phyloP scores from a whole-genome alignment of 495 filamentous ascomycete genomes.

The Talaromyces nanjingensis region DNA sequence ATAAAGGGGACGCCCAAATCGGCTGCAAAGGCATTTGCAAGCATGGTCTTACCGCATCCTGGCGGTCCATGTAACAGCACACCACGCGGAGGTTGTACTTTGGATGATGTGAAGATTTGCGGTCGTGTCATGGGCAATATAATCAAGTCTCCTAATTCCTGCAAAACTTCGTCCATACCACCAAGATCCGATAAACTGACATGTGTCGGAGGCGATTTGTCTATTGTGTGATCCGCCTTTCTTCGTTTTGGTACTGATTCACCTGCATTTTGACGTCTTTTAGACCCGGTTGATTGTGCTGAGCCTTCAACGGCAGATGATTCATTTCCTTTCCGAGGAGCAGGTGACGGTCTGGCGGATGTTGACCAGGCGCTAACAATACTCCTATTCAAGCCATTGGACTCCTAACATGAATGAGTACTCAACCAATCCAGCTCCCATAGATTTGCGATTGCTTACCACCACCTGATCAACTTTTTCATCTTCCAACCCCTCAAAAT shows the following conservation, averaged over 20 bases:
- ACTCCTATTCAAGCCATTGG: constrained; percentile 68
- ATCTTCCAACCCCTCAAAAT: constrained; percentile 56
- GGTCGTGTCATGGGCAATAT: constrained; percentile 73
- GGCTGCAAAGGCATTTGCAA: constrained; percentile 85
- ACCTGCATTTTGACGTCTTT: constrained; percentile 52
- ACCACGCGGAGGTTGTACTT: constrained; percentile 71
- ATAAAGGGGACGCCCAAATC: constrained; percentile 82
- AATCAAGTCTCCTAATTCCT: constrained; percentile 70
- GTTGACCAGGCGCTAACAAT: constrained; percentile 64
- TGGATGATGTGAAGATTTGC: constrained; percentile 53
- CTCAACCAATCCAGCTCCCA: background rate
- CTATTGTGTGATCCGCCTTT: constrained; percentile 47
- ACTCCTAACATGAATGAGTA: constrained; percentile 30
- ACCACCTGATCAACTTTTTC: constrained; percentile 12
- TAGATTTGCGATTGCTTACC: background rate
- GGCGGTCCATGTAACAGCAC: constrained; percentile 89
- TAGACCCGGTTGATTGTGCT: constrained; percentile 23
- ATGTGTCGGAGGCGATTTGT: constrained; percentile 67
- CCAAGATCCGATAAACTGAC: constrained; percentile 76
- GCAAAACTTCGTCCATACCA: constrained; percentile 73
- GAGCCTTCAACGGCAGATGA: constrained; percentile 17
- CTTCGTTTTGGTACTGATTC: constrained; percentile 64
- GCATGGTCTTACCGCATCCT: constrained; percentile 92
- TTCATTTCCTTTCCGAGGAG: constrained; percentile 22
- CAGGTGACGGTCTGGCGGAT: constrained; percentile 25